A percentile compares a stretch with the other conserved stretches of the same genome.
These are phyloP conservation scores for Rachicladosporium sp. DNA, from an alignment of 2,329 filamentous ascomycete genomes.

Conservation along the genomic window DNA sequence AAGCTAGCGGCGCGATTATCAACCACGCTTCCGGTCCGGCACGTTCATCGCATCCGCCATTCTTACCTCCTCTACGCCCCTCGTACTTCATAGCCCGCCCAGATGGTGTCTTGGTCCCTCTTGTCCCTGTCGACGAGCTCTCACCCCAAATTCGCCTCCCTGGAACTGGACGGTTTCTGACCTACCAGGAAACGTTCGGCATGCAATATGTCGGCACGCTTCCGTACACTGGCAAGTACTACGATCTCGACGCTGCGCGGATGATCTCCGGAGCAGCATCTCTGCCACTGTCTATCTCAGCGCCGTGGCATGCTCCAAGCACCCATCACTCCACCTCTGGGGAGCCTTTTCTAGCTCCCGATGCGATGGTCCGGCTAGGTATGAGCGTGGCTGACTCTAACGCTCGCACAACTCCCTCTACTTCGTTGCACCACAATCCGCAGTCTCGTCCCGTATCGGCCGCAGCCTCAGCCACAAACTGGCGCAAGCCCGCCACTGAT, in stretches of 20 bases:
- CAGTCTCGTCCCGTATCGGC: not conserved
- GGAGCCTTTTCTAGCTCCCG: constrained; percentile 14
- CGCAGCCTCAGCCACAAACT: constrained; percentile 3
- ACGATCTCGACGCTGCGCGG: constrained; percentile 11
- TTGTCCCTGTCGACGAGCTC: constrained; percentile 34
- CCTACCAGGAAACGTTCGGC: constrained; percentile 16
- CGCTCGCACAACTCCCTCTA: too few relatives aligned
- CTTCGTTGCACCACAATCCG: too few relatives aligned
- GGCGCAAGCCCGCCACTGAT: too few relatives aligned
- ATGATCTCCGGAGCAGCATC: not conserved
- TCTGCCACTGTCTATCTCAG: too few relatives aligned
- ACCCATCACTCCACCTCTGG: too few relatives aligned
- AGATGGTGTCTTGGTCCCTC: constrained; percentile 24
- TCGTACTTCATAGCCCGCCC: constrained; percentile 20
- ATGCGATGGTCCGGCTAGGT: constrained; percentile 11
- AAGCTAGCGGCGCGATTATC: too few relatives aligned
- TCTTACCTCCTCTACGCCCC: too few relatives aligned
- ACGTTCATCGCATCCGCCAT: too few relatives aligned
- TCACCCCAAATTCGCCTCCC: constrained; percentile 25
- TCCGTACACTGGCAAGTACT: constrained; percentile 14
- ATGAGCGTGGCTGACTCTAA: not conserved
- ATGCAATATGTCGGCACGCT: constrained; percentile 21
- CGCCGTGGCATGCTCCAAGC: too few relatives aligned
- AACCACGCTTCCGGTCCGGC: too few relatives aligned
- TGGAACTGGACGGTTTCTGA: constrained; percentile 25